Evolutionary conservation across 495 filamentous ascomycete genomes (phyloP).

Genomic region (Neurospora sp.): DNA sequence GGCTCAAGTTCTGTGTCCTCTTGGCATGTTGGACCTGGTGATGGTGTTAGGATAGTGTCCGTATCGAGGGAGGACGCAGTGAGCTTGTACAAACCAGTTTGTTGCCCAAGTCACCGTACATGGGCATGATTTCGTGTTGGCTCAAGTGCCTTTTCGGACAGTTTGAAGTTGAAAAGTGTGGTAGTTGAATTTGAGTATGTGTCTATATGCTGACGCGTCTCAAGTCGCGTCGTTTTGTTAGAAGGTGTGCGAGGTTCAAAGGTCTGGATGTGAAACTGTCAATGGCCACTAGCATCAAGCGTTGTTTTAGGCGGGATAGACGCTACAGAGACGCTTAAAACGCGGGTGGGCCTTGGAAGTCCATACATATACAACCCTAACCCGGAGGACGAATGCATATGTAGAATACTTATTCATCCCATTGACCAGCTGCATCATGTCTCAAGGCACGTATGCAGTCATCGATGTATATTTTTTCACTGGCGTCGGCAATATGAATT

Average conservation of each 20-base stretch:
- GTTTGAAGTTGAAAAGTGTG: background rate
- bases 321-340: background rate
- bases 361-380: background rate
- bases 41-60: constrained; percentile 10
- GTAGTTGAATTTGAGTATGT: background rate
- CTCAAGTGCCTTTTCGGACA: constrained; percentile 52
- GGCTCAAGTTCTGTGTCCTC: constrained; percentile 76
- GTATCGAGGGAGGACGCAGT: background rate
- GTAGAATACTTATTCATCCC: background rate
- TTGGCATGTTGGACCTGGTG: constrained; percentile 93
- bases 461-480: background rate
- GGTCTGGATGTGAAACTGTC: background rate
- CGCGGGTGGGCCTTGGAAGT: background rate
- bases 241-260: background rate
- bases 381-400: background rate
- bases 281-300: background rate
- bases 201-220: background rate
- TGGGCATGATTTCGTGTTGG: constrained; percentile 66
- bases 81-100: constrained; percentile 52
- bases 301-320: background rate
- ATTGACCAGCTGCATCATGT: background rate
- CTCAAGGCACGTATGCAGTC: background rate
- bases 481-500: background rate
- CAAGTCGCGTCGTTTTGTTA: background rate
- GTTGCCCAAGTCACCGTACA: constrained; percentile 89